These are phyloP conservation scores for Acrocalymma vagum DNA, from an alignment of 2,329 filamentous ascomycete species.

Conservation along the genomic window DNA sequence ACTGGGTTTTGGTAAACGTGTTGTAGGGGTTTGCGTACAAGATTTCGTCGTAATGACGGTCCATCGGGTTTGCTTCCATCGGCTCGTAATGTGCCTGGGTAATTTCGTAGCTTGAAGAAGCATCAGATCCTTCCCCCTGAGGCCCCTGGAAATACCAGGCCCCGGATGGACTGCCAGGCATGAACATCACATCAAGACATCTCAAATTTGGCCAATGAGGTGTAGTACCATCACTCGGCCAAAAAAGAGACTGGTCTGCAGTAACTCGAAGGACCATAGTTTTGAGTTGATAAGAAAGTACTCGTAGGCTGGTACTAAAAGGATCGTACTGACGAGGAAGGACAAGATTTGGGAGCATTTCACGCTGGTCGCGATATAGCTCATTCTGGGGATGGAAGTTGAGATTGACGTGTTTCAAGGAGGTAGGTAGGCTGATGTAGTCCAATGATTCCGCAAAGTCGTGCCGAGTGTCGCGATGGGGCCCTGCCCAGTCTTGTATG, in stretches of 20 bases:
- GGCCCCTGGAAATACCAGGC: constrained; percentile 26
- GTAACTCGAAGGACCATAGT: constrained; percentile 12
- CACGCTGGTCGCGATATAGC: constrained; percentile 10
- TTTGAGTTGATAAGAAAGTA: constrained; percentile 20
- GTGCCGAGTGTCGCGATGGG: constrained; percentile 29
- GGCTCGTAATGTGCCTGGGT: constrained; percentile 18
- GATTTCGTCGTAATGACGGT: constrained; percentile 5
- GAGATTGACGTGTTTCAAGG: constrained; percentile 17
- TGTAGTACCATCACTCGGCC: constrained; percentile 9
- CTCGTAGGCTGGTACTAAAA: constrained; percentile 24
- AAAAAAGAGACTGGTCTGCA: constrained; percentile 24
- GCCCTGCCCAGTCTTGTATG: constrained; percentile 22
- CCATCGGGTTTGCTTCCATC: constrained; percentile 7
- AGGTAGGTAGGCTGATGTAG: constrained; percentile 11
- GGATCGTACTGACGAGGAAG: constrained; percentile 14
- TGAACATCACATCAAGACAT: constrained; percentile 20
- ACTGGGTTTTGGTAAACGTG: neutral
- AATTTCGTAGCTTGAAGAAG: constrained; percentile 1
- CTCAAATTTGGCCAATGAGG: constrained; percentile 27
- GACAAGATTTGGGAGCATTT: constrained; percentile 15
- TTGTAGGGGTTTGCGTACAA: constrained; percentile 4
- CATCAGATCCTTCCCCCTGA: constrained; percentile 11
- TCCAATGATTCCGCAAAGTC: constrained; percentile 24
- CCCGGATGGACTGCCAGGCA: constrained; percentile 19
- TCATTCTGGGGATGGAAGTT: constrained; percentile 7